phyloP scores from a whole-genome alignment of 2,329 filamentous ascomycete genomes.

The Botrytis paeoniae region DNA sequence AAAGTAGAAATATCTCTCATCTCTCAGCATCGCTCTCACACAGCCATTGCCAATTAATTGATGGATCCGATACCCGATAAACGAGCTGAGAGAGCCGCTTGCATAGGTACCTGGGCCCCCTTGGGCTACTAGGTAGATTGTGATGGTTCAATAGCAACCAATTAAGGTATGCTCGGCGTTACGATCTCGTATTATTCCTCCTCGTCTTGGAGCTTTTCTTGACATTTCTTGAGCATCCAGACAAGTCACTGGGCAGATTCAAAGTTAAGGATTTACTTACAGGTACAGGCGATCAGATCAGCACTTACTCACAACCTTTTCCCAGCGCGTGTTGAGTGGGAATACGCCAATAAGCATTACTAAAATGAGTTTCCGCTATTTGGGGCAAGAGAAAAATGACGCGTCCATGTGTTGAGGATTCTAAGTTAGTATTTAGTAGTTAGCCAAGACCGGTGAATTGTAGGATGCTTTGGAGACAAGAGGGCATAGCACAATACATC shows the following conservation, averaged over 20 bases:
- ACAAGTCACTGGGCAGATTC: no score
- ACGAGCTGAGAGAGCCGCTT: slow-evolving; percentile 8
- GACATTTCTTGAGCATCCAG: no score
- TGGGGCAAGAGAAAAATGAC: neutral
- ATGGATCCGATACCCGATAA: neutral
- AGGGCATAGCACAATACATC: neutral
- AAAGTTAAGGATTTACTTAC: neutral
- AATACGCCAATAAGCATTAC: neutral
- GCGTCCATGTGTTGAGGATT: slow-evolving; percentile 7
- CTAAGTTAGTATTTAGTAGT: neutral
- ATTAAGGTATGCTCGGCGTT: neutral
- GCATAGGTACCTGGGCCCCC: neutral
- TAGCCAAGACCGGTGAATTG: neutral
- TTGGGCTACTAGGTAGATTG: neutral
- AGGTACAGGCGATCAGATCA: neutral
- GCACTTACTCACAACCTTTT: neutral
- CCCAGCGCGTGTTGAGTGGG: neutral
- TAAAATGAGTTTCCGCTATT: neutral
- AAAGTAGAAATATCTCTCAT: neutral
- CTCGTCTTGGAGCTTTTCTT: no score
- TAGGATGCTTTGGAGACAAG: neutral
- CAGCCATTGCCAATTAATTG: neutral
- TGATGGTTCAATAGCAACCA: neutral
- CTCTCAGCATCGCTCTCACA: neutral
- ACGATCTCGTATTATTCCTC: slow-evolving; percentile 2